phyloP scores from a whole-genome alignment of 2,329 filamentous ascomycete genomes.

The Elsinoe perseae region DNA sequence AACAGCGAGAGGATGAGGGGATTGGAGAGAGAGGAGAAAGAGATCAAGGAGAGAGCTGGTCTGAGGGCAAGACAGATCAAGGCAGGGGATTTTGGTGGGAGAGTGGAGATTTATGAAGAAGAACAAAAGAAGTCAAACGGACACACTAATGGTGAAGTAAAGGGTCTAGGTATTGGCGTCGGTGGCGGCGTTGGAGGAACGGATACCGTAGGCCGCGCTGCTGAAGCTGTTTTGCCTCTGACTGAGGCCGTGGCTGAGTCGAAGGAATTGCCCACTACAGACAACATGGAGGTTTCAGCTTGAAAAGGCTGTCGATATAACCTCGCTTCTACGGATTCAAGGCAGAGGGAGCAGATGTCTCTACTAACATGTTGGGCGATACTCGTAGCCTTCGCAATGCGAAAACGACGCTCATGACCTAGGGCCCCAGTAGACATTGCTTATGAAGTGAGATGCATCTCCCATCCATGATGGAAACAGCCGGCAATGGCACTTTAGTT shows the following conservation, averaged over 20 bases:
- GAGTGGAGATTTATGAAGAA: constrained; percentile 19
- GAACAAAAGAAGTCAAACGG: neutral
- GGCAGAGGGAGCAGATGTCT: no score
- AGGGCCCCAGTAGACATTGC: neutral
- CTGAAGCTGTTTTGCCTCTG: neutral
- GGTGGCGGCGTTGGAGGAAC: neutral
- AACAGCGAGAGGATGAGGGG: constrained; percentile 39
- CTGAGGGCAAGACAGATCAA: constrained; percentile 33
- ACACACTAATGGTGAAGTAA: neutral
- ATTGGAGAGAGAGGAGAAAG: constrained; percentile 40
- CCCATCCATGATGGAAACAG: neutral
- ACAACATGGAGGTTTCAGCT: neutral
- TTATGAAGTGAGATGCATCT: neutral
- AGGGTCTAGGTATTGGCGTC: neutral
- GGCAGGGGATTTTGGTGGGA: constrained; percentile 25
- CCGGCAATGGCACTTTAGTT: neutral
- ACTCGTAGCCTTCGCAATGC: neutral
- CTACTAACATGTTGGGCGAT: neutral
- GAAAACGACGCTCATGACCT: neutral
- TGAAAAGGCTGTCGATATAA: neutral
- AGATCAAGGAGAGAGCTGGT: constrained; percentile 37
- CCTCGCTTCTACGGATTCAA: no score
- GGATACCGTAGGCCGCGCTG: neutral
- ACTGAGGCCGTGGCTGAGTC: neutral
- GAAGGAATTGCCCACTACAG: neutral